A percentile compares a stretch with the other conserved stretches of the same genome.
phyloP scores from a whole-genome alignment of 164 flowering plant genomes.

The Brasenia schreberi region DNA sequence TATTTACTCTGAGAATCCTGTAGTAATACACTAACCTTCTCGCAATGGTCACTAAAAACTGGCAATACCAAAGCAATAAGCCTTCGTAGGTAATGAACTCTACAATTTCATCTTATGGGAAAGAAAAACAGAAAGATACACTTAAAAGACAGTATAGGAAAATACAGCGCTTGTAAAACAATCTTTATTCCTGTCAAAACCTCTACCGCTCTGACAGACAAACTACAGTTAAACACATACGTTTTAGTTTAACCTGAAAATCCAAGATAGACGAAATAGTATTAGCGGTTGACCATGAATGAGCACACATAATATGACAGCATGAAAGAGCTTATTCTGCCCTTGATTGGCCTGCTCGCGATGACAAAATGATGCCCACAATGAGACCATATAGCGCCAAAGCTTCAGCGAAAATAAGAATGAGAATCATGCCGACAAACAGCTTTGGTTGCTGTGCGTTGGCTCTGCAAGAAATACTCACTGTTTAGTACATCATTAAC shows the following conservation, averaged over 20 bases:
- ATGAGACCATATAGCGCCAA: constrained; percentile 25
- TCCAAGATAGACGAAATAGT: not conserved
- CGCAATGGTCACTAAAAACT: too few relatives aligned
- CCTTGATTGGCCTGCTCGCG: constrained; percentile 56
- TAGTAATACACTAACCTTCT: too few relatives aligned
- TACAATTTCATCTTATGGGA: too few relatives aligned
- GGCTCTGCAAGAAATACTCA: constrained; percentile 27
- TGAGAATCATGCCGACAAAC: constrained; percentile 31
- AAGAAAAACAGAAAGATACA: too few relatives aligned
- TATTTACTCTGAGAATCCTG: too few relatives aligned
- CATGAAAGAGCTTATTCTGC: constrained; percentile 19
- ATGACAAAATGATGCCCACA: constrained; percentile 36
- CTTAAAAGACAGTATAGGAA: not conserved
- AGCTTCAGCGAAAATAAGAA: constrained; percentile 38
- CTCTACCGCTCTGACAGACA: not conserved
- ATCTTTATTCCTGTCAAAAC: not conserved
- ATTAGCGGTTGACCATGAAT: not conserved
- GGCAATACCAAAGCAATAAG: too few relatives aligned
- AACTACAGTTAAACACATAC: not conserved
- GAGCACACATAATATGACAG: not conserved
- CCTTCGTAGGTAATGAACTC: too few relatives aligned
- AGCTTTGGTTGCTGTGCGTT: constrained; percentile 55
- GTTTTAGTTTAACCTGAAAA: not conserved
- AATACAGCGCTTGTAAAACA: not conserved
- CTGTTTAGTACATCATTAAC: not conserved